phyloP scores from a whole-genome alignment of 2,329 filamentous ascomycete genomes.

The Colletotrichum gloeosporioides region DNA sequence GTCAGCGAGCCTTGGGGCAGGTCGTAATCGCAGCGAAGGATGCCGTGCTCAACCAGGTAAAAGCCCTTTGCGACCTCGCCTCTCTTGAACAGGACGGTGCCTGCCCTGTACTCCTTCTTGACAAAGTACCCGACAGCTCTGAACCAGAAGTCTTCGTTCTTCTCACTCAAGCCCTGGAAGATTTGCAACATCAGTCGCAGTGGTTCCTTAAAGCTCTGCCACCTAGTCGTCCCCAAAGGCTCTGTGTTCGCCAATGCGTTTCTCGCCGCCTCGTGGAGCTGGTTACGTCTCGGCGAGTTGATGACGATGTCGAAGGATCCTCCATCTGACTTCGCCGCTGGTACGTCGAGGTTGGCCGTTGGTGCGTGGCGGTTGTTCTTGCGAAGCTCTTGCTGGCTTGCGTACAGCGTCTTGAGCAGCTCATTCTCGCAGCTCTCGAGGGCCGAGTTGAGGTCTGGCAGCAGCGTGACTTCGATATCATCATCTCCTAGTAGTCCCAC shows the following conservation, averaged over 20 bases:
- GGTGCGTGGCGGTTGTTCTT: conserved; percentile 48
- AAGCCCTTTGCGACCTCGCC: conserved; percentile 83
- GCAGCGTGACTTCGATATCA: conserved; percentile 76
- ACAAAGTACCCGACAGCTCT: conserved; percentile 77
- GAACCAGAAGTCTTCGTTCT: conserved; percentile 97
- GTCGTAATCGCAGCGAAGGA: conserved; percentile 88
- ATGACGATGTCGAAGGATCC: conserved; percentile 53
- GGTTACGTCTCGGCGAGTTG: conserved; percentile 80
- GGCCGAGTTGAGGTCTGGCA: conserved; percentile 90
- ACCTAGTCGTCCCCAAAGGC: conserved; percentile 66
- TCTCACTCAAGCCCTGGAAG: conserved; percentile 85
- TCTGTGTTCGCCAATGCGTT: conserved; percentile 75
- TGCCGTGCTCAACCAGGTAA: conserved; percentile 88
- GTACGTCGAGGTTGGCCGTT: conserved; percentile 54
- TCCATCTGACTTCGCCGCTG: conserved; percentile 37
- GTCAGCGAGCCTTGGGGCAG: conserved; percentile 87
- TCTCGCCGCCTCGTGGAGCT: conserved; percentile 79
- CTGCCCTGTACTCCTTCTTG: conserved; percentile 69
- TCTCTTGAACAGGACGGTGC: conserved; percentile 77
- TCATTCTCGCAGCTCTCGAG: conserved; percentile 96
- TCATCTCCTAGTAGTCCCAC: conserved; percentile 79
- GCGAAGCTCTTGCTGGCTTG: conserved; percentile 65
- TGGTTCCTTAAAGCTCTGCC: conserved; percentile 88
- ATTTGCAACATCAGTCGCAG: conserved; percentile 91
- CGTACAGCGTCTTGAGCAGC: conserved; percentile 81